A percentile compares a stretch with the other conserved stretches of the same genome.
phyloP scores from a whole-genome alignment of 2,329 filamentous ascomycete species.

The Ceratocystis papillata region DNA sequence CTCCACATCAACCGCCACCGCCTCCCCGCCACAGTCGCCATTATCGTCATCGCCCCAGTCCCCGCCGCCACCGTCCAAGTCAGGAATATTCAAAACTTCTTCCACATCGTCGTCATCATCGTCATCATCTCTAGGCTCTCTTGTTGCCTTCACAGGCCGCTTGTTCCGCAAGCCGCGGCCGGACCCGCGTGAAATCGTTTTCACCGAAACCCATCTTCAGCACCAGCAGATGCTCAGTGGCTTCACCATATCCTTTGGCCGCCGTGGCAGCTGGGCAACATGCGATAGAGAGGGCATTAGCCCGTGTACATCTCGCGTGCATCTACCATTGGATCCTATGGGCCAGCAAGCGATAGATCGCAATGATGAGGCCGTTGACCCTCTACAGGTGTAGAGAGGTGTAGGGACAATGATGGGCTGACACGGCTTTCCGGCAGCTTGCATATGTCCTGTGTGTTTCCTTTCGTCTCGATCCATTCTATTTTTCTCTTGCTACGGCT shows the following conservation, averaged over 20 bases:
- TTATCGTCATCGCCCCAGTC: background rate
- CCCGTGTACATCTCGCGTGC: slow-evolving; percentile 21
- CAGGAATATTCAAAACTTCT: slow-evolving; percentile 12
- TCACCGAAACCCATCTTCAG: slow-evolving; percentile 38
- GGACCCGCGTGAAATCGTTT: slow-evolving; percentile 38
- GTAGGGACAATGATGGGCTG: background rate
- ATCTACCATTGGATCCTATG: slow-evolving; percentile 2
- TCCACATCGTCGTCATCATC: slow-evolving; percentile 13
- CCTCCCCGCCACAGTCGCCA: background rate
- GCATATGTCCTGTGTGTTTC: background rate
- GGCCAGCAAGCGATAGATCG: background rate
- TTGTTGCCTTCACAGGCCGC: slow-evolving; percentile 16
- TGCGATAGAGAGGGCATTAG: slow-evolving; percentile 22
- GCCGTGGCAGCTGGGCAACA: slow-evolving; percentile 26
- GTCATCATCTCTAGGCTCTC: slow-evolving; percentile 15
- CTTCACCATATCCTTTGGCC: slow-evolving; percentile 40
- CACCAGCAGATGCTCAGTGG: slow-evolving; percentile 39
- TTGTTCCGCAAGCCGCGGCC: slow-evolving; percentile 19
- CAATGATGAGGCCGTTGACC: background rate
- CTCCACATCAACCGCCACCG: slow-evolving; percentile 17
- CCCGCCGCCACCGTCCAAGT: background rate
- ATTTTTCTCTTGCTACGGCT: background rate
- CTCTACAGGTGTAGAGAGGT: background rate
- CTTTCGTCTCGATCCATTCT: background rate
- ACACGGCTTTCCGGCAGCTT: background rate